Conservation (phyloP, 345 rosid genomes). For the Eucalyptus cloeziana region DNA sequence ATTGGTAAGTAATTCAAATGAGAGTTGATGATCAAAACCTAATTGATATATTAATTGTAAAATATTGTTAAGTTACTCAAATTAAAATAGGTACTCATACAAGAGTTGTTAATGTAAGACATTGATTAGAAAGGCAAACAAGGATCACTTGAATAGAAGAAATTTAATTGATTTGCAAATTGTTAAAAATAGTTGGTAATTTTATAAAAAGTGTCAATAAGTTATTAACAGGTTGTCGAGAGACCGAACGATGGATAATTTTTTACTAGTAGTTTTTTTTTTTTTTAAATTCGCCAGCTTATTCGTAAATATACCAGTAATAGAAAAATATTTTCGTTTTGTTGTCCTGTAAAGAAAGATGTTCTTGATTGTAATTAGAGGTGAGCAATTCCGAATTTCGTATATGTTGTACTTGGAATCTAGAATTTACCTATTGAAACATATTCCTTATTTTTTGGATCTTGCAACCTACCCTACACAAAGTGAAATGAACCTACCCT, state of each 20-base stretch:
- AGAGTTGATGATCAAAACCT: not conserved
- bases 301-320: not conserved
- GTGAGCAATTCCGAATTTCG: fast-evolving
- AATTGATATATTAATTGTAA: not conserved
- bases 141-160: not conserved
- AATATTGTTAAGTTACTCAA: not conserved
- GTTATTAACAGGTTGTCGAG: not conserved
- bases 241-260: not conserved
- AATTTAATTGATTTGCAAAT: not conserved
- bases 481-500: too few relatives aligned
- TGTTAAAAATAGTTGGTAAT: not conserved
- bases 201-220: not conserved
- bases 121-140: not conserved
- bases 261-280: not conserved
- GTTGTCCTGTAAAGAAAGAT: not conserved
- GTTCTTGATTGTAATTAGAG: not conserved
- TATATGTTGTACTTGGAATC: too few relatives aligned
- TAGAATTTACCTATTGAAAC: too few relatives aligned
- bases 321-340: not conserved
- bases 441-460: too few relatives aligned
- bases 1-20: not conserved
- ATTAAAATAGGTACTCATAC: not conserved
- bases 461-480: too few relatives aligned
- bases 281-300: not conserved
- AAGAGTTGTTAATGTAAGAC: not conserved